Evolutionary conservation across 1,139 yeast species (phyloP).

Genomic region (Wickerhamomyces sp.): DNA sequence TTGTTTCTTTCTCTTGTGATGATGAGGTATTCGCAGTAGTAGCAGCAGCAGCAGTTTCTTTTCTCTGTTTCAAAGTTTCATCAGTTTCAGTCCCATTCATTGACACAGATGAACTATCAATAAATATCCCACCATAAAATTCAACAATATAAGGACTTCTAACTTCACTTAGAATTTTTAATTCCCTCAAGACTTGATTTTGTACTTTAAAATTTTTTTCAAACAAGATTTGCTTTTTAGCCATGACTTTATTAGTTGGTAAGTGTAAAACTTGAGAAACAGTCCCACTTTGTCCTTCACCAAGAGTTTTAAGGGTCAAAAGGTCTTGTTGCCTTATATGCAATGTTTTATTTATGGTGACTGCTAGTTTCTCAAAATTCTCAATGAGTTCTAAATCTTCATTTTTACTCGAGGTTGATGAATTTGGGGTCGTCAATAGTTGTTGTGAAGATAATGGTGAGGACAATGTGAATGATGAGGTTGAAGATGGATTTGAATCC

Average conservation of each 20-base stretch:
- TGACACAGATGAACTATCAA: conserved; percentile 11
- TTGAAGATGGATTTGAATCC: conserved; percentile 10
- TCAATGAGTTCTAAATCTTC: conserved; percentile 32
- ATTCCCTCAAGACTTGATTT: conserved; percentile 82
- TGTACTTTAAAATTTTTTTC: conserved; percentile 76
- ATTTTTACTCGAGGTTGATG: conserved; percentile 13
- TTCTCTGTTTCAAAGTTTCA: conserved; percentile 3
- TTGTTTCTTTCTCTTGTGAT: conserved; percentile 8
- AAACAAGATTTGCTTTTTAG: conserved; percentile 81
- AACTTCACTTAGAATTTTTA: conserved; percentile 88
- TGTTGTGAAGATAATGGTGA: background rate
- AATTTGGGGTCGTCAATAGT: conserved; percentile 15
- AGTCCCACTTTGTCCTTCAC: conserved; percentile 92
- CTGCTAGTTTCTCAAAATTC: conserved; percentile 30
- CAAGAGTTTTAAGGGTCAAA: conserved; percentile 69
- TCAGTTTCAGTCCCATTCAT: conserved; percentile 21
- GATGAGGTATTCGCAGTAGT: no score
- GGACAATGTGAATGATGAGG: conserved; percentile 1
- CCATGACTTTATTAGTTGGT: conserved; percentile 87
- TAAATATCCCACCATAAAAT: conserved; percentile 69
- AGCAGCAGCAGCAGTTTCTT: background rate
- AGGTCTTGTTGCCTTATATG: conserved; percentile 62
- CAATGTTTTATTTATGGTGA: conserved; percentile 20
- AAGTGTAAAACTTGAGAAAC: conserved; percentile 85
- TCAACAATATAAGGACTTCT: conserved; percentile 77